Evolutionary conservation across 176 grass and related monocot species (phyloP).

Genomic region (Oryza meridionalis): DNA sequence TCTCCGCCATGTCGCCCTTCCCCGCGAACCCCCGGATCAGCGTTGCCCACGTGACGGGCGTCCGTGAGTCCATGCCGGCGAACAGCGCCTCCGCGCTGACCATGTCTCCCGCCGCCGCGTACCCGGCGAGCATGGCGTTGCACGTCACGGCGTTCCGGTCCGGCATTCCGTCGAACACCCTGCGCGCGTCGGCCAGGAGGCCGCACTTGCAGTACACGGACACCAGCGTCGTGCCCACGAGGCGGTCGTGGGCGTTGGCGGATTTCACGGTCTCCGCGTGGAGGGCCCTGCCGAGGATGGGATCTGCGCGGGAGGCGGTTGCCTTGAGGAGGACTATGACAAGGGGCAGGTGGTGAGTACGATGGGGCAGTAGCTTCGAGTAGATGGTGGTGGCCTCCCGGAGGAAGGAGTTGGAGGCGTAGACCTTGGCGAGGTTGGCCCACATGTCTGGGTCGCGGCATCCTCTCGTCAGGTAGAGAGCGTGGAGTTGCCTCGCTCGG

Average conservation of each 20-base stretch:
- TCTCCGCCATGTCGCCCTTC: slow-evolving; percentile 47
- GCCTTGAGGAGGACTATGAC: slow-evolving; percentile 66
- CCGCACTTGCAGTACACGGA: slow-evolving; percentile 61
- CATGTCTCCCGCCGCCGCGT: slow-evolving; percentile 50
- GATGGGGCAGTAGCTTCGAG: slow-evolving; percentile 36
- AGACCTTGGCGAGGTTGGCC: slow-evolving; percentile 39
- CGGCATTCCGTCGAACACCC: slow-evolving; percentile 59
- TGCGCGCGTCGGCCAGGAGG: slow-evolving; percentile 24
- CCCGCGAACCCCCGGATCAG: slow-evolving; percentile 53
- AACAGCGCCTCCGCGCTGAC: slow-evolving; percentile 44
- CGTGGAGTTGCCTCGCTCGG: slow-evolving; percentile 52
- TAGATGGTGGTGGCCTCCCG: slow-evolving; percentile 52
- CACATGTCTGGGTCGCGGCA: slow-evolving; percentile 32
- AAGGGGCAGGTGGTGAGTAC: slow-evolving; percentile 47
- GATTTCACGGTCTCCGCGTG: slow-evolving; percentile 55
- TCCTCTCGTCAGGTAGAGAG: slow-evolving; percentile 6
- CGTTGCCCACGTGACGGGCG: slow-evolving; percentile 48
- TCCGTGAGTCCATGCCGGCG: slow-evolving; percentile 10
- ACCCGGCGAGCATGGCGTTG: slow-evolving; percentile 59
- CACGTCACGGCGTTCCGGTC: slow-evolving; percentile 45
- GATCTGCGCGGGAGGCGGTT: slow-evolving; percentile 1
- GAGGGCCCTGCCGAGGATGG: slow-evolving; percentile 38
- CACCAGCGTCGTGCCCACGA: slow-evolving; percentile 61
- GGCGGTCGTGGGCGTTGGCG: slow-evolving; percentile 26
- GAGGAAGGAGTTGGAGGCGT: slow-evolving; percentile 40